Evolutionary conservation across 139 green algal genomes (phyloP), one percentile per base, ranked within the genome.

Genomic region (Micractinium sp.): DNA sequence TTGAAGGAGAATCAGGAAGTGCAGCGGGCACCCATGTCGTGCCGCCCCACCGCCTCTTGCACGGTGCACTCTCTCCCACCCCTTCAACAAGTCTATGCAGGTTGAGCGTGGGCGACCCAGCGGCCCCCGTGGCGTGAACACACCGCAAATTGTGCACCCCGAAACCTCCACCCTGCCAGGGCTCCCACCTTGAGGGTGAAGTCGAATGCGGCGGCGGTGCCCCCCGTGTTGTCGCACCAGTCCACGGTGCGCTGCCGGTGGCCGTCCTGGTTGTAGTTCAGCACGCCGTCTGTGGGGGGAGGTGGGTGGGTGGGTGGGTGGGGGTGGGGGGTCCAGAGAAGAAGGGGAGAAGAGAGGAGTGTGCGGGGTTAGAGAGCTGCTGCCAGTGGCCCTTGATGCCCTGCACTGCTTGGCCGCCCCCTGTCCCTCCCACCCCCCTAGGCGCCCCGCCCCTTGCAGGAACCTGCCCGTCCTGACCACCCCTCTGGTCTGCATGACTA

Each of bases 201-300:
- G 93, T 99, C 97, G 91, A 99, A 99, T 39, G 97, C 97, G 2
- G 95, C 95, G 9, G 93, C 88, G 53, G 96, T 99, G 88, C 95
- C 97, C 16, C 96, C 97, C 3, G 97, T 99, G 38, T 88, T 81
- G 91, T 99, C 97, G 85, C 89, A 97, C 97, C 97, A 99, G 94
- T 98, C 96, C 81, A 98, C 93, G 35, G 95, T 99, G 87, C 96
- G 94, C 94, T 99, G 97, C 20, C 97, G 91, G 93, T 98, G 96
- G 13, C 81, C 63, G 91, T 98, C 93, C 93, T 99, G 97, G 94
- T 99, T 99, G 92, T 99, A 99, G 92, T 98, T 97, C n/a, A 99
- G 95, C 91, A 99, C 97, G 25, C 96, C 95, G 83, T 98, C 96
- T 89, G 86, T 27, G 15, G 18, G 9, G 22, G 25, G 27, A 4